Base-by-base conservation (phyloP, 495 filamentous ascomycete species). In the Pyronema domesticum region DNA sequence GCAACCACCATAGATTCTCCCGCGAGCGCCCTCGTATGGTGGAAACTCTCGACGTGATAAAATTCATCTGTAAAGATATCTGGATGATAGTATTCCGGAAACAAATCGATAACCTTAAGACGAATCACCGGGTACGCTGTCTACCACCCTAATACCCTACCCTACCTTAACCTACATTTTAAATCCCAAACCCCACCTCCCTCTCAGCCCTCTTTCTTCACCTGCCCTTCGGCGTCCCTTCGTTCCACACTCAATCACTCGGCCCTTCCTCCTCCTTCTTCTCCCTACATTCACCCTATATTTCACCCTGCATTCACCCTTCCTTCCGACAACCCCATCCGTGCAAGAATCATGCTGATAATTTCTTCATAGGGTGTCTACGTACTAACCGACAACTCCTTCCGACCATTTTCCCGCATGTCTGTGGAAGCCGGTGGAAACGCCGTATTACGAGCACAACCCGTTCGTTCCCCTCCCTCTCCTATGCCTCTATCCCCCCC, bases 61-160 rank as follows among this genome's bases (percentile, higher is more conserved):
- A 98, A 68, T 96, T 96, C 65, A 75, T 96, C 36, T 98, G 91
- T 75, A 98, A 96, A 68, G 93, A 98, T 66, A 70, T 98, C 43
- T 98, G 91, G 91, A 85, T 78, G 47, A 74, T 94, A 40, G 76
- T 95, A 35, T 98, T 95, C 69, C 74, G 86, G 67, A 98, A 98
- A 69, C 91, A 95, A 69, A 81, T 96, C 61, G 91, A 98, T 67
- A 96, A 96, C 70, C 72, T 98, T 42, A 98, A 96, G 72, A 98
- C 91, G 11, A 98, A 98, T 67, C 91, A 98, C 66, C 76, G 91
- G 62, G 85, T 86, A 73, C 37, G 39, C 35, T 9, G 3, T 34
- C 19, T 30, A 1, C 23, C 10, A 17, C 10, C 45, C 17, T 30
- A 5, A 30, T 30, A 30, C 5, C 23, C 23, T 30, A 30, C 5